Evolutionary conservation across 2,329 filamentous ascomycete species (phyloP), one percentile per base, ranked within the genome.

Genomic region (Alternaria triticina): DNA sequence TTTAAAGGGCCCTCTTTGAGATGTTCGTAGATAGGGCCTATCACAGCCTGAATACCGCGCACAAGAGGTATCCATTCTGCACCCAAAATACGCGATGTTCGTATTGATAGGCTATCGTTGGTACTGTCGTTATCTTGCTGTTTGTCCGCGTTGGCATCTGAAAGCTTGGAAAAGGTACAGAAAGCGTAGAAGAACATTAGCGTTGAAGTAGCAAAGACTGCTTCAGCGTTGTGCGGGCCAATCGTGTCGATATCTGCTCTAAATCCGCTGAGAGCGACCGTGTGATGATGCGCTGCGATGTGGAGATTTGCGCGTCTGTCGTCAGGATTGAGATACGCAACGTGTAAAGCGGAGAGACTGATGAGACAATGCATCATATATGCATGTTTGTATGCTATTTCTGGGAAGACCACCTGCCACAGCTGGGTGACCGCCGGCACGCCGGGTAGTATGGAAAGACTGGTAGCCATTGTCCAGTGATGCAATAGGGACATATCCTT

Each of bases 31-130:
- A 65, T 52, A 8, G 58, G 62, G 1, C 27, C 45, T 25, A 73
- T 25, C 3, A 73, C 60, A 8, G 59, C 30, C 3, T 40, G 27
- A 6, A 71, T 15, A 5, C 71, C 70, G 1, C 67, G 68, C 2
- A 72, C 40, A 20, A 73, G 36, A 4, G 69, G 64, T 44, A 72
- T 71, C 71, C 71, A 71, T 20, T 65, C 64, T 17, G 61, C 64
- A n/a, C 70, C 70, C 6, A 73, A 56, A 10, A 70, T 54, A 4
- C 64, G 67, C 15, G 66, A 59, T 13, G 59, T 61, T 7, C 62
- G 61, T n/a, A 51, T 30, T 12, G 49, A 46, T 11, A 43, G 11
- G 20, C 22, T 56, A 15, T 23, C 30, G 8, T 49, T 30, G 8
- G 54, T 40, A 2, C 28, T 54, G 20, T 36, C 30, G 20, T 4